A percentile compares a stretch with the other conserved stretches of the same genome.
Conservation (phyloP, 176 grass and related monocot species). For the Rhynchospora pubera region DNA sequence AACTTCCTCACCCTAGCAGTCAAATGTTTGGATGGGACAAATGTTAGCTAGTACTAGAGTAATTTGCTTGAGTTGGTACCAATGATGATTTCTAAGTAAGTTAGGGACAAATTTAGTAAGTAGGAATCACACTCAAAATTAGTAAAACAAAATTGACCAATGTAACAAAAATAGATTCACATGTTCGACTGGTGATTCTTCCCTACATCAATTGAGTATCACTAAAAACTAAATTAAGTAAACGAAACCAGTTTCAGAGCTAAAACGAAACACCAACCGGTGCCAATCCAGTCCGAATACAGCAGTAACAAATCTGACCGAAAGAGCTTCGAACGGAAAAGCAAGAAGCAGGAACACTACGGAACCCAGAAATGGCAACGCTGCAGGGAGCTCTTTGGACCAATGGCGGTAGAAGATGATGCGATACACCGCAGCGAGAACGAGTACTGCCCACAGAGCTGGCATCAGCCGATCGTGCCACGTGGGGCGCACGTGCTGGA, state of each 20-base stretch:
- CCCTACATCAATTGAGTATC: background rate
- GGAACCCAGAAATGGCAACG: conserved; percentile 58
- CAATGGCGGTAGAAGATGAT: conserved; percentile 75
- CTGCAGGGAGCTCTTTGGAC: conserved; percentile 59
- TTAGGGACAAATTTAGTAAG: background rate
- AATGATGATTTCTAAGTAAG: background rate
- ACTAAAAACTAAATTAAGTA: background rate
- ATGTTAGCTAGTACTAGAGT: background rate
- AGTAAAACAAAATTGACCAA: background rate
- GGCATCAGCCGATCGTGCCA: conserved; percentile 72
- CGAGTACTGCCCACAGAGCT: conserved; percentile 62
- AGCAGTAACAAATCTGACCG: conserved; percentile 66
- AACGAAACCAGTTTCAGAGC: background rate
- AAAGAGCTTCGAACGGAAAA: conserved; percentile 65
- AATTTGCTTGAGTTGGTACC: background rate
- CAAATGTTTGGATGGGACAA: background rate
- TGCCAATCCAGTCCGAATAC: conserved; percentile 85
- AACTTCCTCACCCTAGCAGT: background rate
- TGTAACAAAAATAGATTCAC: background rate
- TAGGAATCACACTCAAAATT: background rate
- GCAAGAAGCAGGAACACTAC: conserved; percentile 59
- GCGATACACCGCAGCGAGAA: conserved; percentile 37
- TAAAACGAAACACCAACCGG: conserved; percentile 25
- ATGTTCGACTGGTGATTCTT: background rate
- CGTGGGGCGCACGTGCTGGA: conserved; percentile 54